Evolutionary conservation across 2,329 filamentous ascomycete species (phyloP), one percentile per base, ranked within the genome.

Genomic region (Dactylonectria macrodidyma): DNA sequence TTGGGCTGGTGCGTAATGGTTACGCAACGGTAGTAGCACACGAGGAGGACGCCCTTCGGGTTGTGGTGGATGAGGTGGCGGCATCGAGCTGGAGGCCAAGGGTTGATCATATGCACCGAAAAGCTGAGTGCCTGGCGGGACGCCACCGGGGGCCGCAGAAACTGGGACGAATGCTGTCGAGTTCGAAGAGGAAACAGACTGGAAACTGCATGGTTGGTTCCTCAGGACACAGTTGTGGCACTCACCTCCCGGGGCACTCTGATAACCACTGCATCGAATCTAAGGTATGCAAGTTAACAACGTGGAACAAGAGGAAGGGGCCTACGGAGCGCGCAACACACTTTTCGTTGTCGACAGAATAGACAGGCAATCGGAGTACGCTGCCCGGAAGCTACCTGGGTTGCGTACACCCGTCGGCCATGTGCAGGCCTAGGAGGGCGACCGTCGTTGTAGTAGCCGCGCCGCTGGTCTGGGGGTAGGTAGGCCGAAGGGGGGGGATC

Each of bases 261-360:
- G 85, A 69, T 89, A 89, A 30, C 88, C 88, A 68, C 87, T 90
- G 80, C 88, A 90, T 44, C 88, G 87, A 70, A 90, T 90, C 88
- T 30, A 30, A 30, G 26, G 26, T 90, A 66, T 19, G 47, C 2
- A 47, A 50, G 55, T 75, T 56, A 71, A 66, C 48, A 30, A 54
- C 36, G n/a, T 33, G n/a, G 47, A 34, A 57, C 26, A 33, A 38
- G 3, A 3, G 38, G 36, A 2, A 3, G 38, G 22, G 11, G 50
- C 19, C 47, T 22, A 47, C 36, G 26, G 6, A 26, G 10, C 36
- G 22, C 22, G 57, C 11, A 10, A 66, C 77, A 54, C 73, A 90
- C 88, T 85, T 90, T 90, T 76, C 88, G 82, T 77, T 89, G 88
- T n/a, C 88, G 80, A 75, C 88, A 90, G 70, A 90, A 90, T 60